Percentiles rank a stretch among this genome's conserved stretches.
Conservation (phyloP, 1,284 basidiomycete species). For the Melampsora abietis-canadensis region DNA sequence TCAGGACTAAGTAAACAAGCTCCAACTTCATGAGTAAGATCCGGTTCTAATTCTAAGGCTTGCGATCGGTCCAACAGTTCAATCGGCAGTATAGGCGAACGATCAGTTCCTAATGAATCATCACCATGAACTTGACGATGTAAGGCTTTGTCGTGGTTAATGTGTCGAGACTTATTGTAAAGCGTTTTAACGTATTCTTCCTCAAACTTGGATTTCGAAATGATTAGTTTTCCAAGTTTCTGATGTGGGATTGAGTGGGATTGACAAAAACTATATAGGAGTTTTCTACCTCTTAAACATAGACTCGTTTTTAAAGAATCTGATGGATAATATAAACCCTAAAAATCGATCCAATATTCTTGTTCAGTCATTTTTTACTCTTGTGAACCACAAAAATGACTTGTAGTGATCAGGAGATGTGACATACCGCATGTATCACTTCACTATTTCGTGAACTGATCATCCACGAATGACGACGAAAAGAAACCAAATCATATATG, state of each 20-base stretch:
- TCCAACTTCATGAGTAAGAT: constrained; percentile 67
- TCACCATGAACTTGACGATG: constrained; percentile 1
- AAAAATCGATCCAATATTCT: not conserved
- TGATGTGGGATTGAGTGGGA: constrained; percentile 65
- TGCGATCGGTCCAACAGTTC: constrained; percentile 57
- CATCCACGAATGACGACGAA: not conserved
- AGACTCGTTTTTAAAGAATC: constrained; percentile 80
- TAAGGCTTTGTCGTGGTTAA: not conserved
- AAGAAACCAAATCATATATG: no score
- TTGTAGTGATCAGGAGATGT: not conserved
- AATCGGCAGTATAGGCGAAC: constrained; percentile 66
- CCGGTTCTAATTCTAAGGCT: constrained; percentile 74
- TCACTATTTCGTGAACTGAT: constrained; percentile 86
- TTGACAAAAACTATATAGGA: constrained; percentile 76
- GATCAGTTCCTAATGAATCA: constrained; percentile 46
- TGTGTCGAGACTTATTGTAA: constrained; percentile 8
- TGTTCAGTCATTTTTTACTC: not conserved
- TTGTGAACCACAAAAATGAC: not conserved
- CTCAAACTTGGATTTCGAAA: constrained; percentile 12
- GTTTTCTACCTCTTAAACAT: constrained; percentile 78
- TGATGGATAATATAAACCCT: constrained; percentile 65
- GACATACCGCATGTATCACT: constrained; percentile 77
- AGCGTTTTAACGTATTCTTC: constrained; percentile 28
- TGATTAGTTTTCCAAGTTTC: constrained; percentile 69
- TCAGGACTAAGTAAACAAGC: constrained; percentile 76